phyloP scores from a whole-genome alignment of 139 green algal species.

The Closterium sp. region DNA sequence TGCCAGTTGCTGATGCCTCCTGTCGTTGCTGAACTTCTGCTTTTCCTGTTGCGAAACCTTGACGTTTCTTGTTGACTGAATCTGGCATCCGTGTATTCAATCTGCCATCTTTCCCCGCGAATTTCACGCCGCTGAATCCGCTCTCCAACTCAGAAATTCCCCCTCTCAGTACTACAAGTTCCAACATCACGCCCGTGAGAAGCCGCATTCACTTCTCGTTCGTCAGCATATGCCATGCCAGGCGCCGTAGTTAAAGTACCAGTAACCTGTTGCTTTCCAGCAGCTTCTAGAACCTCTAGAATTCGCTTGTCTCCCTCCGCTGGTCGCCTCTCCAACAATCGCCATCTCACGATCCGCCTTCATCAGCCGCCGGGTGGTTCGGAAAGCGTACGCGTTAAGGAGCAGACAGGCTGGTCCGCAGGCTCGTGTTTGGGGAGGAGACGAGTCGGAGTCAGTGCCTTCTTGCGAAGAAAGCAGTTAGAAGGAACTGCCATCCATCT shows the following conservation, averaged over 20 bases:
- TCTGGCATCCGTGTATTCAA: background rate
- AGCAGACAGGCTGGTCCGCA: background rate
- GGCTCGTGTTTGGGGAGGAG: background rate
- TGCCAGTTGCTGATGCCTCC: background rate
- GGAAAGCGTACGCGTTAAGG: background rate
- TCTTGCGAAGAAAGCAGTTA: background rate
- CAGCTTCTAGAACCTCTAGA: background rate
- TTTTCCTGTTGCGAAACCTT: background rate
- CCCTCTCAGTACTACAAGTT: background rate
- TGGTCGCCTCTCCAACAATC: background rate
- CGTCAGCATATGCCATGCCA: background rate
- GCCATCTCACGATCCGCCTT: background rate
- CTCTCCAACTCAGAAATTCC: background rate
- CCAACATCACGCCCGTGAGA: too few relatives aligned
- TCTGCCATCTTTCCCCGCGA: background rate
- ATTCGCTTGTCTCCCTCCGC: background rate
- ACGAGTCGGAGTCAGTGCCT: background rate
- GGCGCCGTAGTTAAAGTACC: background rate
- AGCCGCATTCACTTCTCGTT: background rate
- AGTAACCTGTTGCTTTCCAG: too few relatives aligned
- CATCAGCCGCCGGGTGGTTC: too few relatives aligned
- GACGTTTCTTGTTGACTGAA: background rate
- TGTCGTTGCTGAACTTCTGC: background rate
- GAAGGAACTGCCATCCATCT: background rate
- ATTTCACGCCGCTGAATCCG: background rate